Evolutionary conservation across 1,284 basidiomycete species (phyloP).

Genomic region (Ganoderma sinense): DNA sequence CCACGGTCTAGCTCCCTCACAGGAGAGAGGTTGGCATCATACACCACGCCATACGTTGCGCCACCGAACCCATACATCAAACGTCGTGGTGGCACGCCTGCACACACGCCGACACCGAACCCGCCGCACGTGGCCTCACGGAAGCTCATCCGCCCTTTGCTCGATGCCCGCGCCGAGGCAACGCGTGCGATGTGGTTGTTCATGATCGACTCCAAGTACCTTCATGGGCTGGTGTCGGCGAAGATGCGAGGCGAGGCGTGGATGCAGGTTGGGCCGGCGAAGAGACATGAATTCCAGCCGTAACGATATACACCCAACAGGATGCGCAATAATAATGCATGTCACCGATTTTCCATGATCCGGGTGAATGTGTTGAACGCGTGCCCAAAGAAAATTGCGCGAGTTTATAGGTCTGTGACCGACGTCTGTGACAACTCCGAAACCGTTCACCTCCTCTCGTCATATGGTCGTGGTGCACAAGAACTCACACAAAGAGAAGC

Average conservation of each 20-base stretch:
- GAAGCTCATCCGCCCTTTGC: conserved; percentile 32
- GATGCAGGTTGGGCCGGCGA: conserved; percentile 31
- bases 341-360: no score
- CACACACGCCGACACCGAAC: conserved; percentile 6
- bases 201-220: conserved; percentile 30
- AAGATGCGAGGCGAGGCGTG: conserved; percentile 24
- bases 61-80: conserved; percentile 38
- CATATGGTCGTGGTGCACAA: neutral
- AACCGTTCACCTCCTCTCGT: neutral
- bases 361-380: no score
- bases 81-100: conserved; percentile 18
- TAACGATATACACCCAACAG: neutral
- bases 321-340: no score
- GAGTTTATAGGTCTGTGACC: neutral
- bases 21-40: conserved; percentile 24
- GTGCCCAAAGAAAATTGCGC: no score
- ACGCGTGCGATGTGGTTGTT: conserved; percentile 28
- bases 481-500: neutral
- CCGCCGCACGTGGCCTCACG: conserved; percentile 18
- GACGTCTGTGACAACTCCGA: neutral
- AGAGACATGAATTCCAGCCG: neutral
- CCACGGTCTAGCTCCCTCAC: conserved; percentile 27
- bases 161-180: conserved; percentile 34
- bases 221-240: conserved; percentile 24
- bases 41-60: conserved; percentile 33